Base-by-base conservation (phyloP, 2,329 filamentous ascomycete species). In the Sclerotinia spermophila region DNA sequence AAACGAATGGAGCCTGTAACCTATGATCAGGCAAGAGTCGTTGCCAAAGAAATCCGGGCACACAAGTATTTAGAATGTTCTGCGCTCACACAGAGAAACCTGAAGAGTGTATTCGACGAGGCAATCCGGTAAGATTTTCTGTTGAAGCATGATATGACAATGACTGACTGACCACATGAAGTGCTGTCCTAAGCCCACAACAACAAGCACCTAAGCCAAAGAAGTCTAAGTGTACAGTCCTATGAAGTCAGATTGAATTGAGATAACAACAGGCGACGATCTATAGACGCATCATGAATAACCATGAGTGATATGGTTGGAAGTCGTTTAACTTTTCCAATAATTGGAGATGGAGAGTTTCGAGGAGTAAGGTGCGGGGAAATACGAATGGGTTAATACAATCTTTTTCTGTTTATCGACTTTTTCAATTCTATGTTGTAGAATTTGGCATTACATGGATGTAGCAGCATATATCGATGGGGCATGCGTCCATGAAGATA, bases 1-100 rank as follows among this genome's bases (percentile, higher is more conserved):
- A 96, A 97, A 87, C 92, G 94, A 82, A 97, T 97, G 94, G 92
- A 96, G 77, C 93, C 96, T n/a, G 94, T 98, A 72, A 91, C 93
- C 68, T 98, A 97, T 82, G 93, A 97, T 81, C 92, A 97, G 82
- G 96, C 94, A 53, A 86, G 97, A 74, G 84, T 90, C 75, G 92
- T 95, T 74, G 93, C 94, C 73, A 96, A 96, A 84, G 94, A 97
- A 78, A 97, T 99, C 82, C 91, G 89, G 80, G 95, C 96, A 60
- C 92, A 96, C 83, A 98, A 97, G 84, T 99, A 99, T 83, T 87
- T 98, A 56, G 96, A 99, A 83, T 99, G 96, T 84, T 98, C 96
- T 67, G 96, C 96, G 62, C 85, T 99, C 76, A 99, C 96, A 51
- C 96, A 98, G 85, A 87, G 95, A 79, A 97, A 97, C 82, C 83